These are phyloP conservation scores for Lathyrus sativus DNA, from an alignment of 306 rosid species.

Conservation along the genomic window DNA sequence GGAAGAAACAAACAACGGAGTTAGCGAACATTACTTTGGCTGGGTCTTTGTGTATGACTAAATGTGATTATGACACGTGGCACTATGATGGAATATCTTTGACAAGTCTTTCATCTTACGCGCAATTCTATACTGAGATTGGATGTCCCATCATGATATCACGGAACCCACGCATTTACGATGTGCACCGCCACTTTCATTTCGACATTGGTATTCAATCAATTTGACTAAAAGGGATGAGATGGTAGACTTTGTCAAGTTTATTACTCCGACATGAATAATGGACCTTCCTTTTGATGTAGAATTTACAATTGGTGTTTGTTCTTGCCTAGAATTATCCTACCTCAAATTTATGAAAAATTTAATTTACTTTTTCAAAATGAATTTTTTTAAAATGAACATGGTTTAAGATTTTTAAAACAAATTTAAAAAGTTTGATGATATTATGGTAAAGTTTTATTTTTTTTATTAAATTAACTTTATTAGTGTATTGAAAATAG, in stretches of 20 bases:
- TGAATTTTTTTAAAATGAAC: too few species aligned
- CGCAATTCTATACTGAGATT: neutral
- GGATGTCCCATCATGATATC: neutral
- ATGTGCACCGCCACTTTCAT: neutral
- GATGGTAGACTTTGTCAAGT: neutral
- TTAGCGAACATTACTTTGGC: slow-evolving; percentile 33
- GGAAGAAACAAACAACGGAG: slow-evolving; percentile 27
- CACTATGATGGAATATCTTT: slow-evolving; percentile 35
- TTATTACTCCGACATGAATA: too few species aligned
- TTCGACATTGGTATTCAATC: neutral
- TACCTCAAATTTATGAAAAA: too few species aligned
- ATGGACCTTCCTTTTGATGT: too few species aligned
- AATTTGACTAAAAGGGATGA: neutral
- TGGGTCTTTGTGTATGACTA: slow-evolving; percentile 44
- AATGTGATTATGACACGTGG: slow-evolving; percentile 51
- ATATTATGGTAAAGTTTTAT: too few species aligned
- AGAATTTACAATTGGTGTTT: neutral
- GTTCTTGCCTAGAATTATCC: slow-evolving; percentile 34
- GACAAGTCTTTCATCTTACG: slow-evolving; percentile 40
- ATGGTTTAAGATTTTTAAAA: too few species aligned
- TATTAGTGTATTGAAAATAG: too few species aligned
- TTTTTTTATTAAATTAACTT: too few species aligned
- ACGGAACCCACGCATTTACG: neutral
- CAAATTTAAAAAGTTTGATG: too few species aligned
- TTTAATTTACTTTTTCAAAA: too few species aligned